phyloP scores from a whole-genome alignment of 495 filamentous ascomycete genomes.

The Penicillium ucsense region DNA sequence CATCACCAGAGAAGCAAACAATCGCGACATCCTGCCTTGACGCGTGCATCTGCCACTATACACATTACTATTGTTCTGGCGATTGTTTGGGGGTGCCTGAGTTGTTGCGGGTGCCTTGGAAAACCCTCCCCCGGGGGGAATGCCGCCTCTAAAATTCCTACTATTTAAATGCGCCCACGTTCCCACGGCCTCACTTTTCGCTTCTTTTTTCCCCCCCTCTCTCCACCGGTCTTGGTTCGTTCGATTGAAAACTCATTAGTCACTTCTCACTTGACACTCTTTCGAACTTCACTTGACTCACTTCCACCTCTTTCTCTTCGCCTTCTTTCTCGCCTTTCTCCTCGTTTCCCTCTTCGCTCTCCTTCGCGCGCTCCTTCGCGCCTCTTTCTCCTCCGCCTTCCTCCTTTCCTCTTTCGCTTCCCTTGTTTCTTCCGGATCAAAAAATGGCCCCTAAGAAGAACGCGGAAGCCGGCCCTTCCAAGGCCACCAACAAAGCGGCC shows the following conservation, averaged over 20 bases:
- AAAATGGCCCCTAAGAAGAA: conserved; percentile 31
- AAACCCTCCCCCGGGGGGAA: conserved; percentile 6
- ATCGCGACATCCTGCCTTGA: too few species aligned
- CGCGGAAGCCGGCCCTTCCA: conserved; percentile 3
- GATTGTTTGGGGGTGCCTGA: too few species aligned
- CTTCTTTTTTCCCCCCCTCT: conserved; percentile 7
- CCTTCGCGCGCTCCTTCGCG: neutral
- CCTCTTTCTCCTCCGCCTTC: neutral
- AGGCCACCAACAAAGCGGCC: neutral
- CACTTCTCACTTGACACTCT: too few species aligned
- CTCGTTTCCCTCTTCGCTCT: neutral
- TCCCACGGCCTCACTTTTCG: conserved; percentile 3
- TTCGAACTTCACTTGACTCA: too few species aligned
- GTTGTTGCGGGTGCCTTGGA: too few species aligned
- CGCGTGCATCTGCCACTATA: too few species aligned
- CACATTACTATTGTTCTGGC: too few species aligned
- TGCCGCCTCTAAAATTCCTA: conserved; percentile 4
- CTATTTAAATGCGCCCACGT: conserved; percentile 8
- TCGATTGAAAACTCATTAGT: too few species aligned
- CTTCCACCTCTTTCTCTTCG: too few species aligned
- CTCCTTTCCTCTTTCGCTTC: conserved; percentile 5
- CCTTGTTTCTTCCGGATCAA: neutral
- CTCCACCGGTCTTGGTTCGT: neutral
- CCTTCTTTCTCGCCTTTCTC: conserved; percentile 8
- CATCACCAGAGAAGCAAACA: too few species aligned